phyloP scores from a whole-genome alignment of 1,284 basidiomycete genomes.

The Heterobasidion occidentale region DNA sequence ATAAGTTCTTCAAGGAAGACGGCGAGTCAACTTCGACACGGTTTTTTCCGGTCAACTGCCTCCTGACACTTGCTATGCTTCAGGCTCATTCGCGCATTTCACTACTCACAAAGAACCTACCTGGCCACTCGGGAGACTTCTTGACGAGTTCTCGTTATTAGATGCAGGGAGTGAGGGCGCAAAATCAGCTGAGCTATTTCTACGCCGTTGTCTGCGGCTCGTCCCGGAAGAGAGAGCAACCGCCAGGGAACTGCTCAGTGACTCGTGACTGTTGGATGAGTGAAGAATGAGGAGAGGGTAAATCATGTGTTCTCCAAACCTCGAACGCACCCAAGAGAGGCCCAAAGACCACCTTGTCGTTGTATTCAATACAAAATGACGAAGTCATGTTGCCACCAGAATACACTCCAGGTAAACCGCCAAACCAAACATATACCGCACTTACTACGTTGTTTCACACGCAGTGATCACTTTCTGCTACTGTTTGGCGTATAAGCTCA shows the following conservation, averaged over 20 bases:
- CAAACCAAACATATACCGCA: no score
- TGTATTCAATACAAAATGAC: no score
- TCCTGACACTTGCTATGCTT: background rate
- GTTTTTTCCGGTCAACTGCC: background rate
- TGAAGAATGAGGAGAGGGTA: no score
- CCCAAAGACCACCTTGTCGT: no score
- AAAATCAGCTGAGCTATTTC: conserved; percentile 4
- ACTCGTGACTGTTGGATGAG: conserved; percentile 8
- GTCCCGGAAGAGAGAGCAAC: conserved; percentile 9
- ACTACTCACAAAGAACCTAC: background rate
- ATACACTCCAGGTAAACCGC: no score
- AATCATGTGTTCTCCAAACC: no score
- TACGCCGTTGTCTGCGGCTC: conserved; percentile 7
- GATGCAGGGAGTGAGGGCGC: background rate
- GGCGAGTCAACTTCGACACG: background rate
- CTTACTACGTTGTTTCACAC: no score
- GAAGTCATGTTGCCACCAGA: no score
- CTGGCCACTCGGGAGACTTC: background rate
- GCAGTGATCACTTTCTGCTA: no score
- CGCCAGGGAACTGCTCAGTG: conserved; percentile 8
- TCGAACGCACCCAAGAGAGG: no score
- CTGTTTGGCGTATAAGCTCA: no score
- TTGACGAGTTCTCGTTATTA: background rate
- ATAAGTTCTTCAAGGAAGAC: conserved; percentile 8
- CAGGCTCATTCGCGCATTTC: background rate